Percentiles rank a stretch among this genome's conserved stretches.
phyloP scores from a whole-genome alignment of 192 early-diverging fungal species.

The Entomortierella beljakovae region DNA sequence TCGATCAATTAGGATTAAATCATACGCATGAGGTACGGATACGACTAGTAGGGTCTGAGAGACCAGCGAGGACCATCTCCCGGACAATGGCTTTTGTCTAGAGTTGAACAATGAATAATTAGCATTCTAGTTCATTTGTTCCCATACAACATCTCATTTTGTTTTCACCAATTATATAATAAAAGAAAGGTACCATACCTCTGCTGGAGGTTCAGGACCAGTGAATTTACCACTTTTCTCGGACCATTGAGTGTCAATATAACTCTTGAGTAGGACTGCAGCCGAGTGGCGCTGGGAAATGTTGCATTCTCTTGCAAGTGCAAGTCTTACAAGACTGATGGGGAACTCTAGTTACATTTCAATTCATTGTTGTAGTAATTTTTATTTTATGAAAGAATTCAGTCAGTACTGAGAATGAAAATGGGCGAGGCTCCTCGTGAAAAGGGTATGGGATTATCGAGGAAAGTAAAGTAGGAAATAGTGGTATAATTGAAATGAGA shows the following conservation, averaged over 20 bases:
- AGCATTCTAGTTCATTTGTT: neutral
- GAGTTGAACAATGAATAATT: neutral
- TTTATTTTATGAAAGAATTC: no score
- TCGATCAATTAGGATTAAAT: constrained; percentile 2
- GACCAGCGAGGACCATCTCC: constrained; percentile 65
- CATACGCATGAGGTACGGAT: constrained; percentile 75
- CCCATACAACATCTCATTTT: constrained; percentile 1
- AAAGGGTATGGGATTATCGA: no score
- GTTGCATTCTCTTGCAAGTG: constrained; percentile 68
- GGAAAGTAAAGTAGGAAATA: neutral
- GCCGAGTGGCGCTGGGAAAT: constrained; percentile 76
- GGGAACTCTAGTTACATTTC: constrained; percentile 74
- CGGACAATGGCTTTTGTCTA: constrained; percentile 72
- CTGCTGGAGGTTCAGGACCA: constrained; percentile 70
- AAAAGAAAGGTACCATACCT: constrained; percentile 47
- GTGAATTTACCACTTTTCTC: constrained; percentile 62
- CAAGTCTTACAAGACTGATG: constrained; percentile 73
- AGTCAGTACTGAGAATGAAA: neutral
- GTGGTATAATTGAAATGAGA: neutral
- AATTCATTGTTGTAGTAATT: neutral
- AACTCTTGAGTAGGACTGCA: constrained; percentile 79
- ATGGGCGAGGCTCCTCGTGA: no score
- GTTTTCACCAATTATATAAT: no score
- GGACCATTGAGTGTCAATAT: constrained; percentile 83
- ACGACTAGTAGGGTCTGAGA: constrained; percentile 67